A percentile compares a stretch with the other conserved stretches of the same genome.
These are phyloP conservation scores for Prunus armeniaca DNA, from an alignment of 306 rosid species.

Conservation along the genomic window DNA sequence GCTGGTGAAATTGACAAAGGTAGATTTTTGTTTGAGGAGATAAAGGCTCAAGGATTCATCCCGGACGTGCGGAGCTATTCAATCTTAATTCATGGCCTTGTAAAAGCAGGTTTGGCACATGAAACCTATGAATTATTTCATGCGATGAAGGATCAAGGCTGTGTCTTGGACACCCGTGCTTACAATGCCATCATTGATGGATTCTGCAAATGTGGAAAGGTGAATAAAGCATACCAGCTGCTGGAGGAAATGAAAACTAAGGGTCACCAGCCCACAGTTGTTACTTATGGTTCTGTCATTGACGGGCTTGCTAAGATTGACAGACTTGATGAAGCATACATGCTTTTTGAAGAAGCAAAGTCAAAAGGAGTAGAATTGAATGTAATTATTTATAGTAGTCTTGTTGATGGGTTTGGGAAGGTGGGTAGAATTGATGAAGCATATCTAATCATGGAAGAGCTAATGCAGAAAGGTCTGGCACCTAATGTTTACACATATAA, in stretches of 20 bases:
- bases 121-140: constrained; percentile 72
- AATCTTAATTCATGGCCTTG: constrained; percentile 81
- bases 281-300: constrained; percentile 85
- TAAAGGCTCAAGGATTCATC: constrained; percentile 57
- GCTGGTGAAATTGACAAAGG: constrained; percentile 83
- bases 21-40: constrained; percentile 75
- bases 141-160: constrained; percentile 85
- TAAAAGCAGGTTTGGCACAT: constrained; percentile 79
- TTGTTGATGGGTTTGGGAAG: constrained; percentile 92
- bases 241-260: constrained; percentile 88
- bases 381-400: constrained; percentile 73
- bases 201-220: constrained; percentile 87
- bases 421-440: constrained; percentile 97
- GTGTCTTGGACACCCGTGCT: constrained; percentile 74
- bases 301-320: constrained; percentile 94
- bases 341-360: constrained; percentile 96
- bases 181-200: constrained; percentile 83
- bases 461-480: constrained; percentile 82
- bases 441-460: constrained; percentile 81
- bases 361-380: constrained; percentile 69
- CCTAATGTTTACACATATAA: constrained; percentile 88
- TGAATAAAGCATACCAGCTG: constrained; percentile 84
- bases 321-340: constrained; percentile 94
- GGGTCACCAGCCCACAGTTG: constrained; percentile 77
- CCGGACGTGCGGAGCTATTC: constrained; percentile 85